Conservation (phyloP, 306 rosid species). For the Lablab purpureus region DNA sequence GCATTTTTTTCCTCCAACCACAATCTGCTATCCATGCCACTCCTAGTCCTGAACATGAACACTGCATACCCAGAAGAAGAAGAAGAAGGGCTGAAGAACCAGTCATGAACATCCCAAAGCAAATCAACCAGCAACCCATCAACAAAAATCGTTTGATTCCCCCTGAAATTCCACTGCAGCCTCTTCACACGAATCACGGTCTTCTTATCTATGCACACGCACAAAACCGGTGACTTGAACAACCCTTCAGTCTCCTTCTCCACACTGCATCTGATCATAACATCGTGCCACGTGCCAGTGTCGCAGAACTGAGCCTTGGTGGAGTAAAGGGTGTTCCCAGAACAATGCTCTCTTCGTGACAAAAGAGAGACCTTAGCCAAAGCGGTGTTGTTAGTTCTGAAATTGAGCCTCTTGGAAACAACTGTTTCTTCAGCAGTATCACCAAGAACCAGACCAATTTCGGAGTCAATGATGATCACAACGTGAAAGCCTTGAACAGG, state of each 20-base stretch:
- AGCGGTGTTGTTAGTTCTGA: slow-evolving; percentile 37
- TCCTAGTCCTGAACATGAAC: slow-evolving; percentile 92
- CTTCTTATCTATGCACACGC: slow-evolving; percentile 78
- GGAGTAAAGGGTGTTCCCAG: slow-evolving; percentile 62
- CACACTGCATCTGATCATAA: slow-evolving; percentile 66
- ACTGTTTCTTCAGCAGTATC: slow-evolving; percentile 61
- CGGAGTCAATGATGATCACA: slow-evolving; percentile 68
- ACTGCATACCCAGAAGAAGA: slow-evolving; percentile 60
- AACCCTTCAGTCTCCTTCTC: slow-evolving; percentile 67
- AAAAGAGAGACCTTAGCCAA: slow-evolving; percentile 53
- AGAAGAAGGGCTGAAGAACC: slow-evolving; percentile 76
- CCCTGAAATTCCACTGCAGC: slow-evolving; percentile 94
- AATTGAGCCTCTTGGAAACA: slow-evolving; percentile 42
- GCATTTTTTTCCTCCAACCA: slow-evolving; percentile 82
- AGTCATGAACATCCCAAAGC: slow-evolving; percentile 98
- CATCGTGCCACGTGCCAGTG: slow-evolving; percentile 70
- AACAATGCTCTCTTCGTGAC: slow-evolving; percentile 75
- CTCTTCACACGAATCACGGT: slow-evolving; percentile 89
- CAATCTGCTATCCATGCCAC: slow-evolving; percentile 85
- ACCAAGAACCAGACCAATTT: slow-evolving; percentile 70
- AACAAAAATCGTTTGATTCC: slow-evolving; percentile 86
- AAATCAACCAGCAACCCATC: slow-evolving; percentile 92
- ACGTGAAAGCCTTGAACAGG: slow-evolving; percentile 75
- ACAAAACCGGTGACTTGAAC: slow-evolving; percentile 54
- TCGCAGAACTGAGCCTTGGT: slow-evolving; percentile 83